Evolutionary conservation across 192 early-diverging fungal genomes (phyloP).

Genomic region (Mortierella claussenii): DNA sequence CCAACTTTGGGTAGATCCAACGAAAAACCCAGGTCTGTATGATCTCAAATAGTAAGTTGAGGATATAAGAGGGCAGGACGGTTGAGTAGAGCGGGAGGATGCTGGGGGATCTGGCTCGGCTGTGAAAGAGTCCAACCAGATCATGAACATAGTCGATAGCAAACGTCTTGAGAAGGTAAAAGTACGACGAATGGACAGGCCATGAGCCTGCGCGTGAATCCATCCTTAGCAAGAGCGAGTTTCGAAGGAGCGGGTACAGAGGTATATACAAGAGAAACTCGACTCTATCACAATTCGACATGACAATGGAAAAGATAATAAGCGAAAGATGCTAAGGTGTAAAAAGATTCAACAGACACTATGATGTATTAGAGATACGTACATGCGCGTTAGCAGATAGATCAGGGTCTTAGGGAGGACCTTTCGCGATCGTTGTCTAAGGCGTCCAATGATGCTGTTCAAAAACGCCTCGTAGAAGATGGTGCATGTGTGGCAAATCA

Average conservation of each 20-base stretch:
- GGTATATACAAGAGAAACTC: slow-evolving; percentile 53
- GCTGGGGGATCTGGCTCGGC: slow-evolving; percentile 34
- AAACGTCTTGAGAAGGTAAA: slow-evolving; percentile 32
- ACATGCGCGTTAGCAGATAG: slow-evolving; percentile 38
- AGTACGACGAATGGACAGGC: slow-evolving; percentile 27
- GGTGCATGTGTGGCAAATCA: slow-evolving; percentile 53
- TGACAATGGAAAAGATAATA: not conserved
- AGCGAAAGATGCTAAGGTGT: no score
- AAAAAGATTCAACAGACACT: no score
- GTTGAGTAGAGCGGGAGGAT: slow-evolving; percentile 43
- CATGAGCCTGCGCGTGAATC: slow-evolving; percentile 40
- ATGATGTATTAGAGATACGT: not conserved
- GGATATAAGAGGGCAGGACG: slow-evolving; percentile 42
- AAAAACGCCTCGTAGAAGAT: slow-evolving; percentile 54
- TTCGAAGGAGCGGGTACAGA: slow-evolving; percentile 46
- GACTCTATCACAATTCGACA: slow-evolving; percentile 8
- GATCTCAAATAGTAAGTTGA: slow-evolving; percentile 48
- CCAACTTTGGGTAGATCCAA: slow-evolving; percentile 48
- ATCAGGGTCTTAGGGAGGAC: slow-evolving; percentile 36
- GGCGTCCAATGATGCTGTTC: slow-evolving; percentile 43
- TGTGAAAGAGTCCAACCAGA: slow-evolving; percentile 48
- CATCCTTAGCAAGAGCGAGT: slow-evolving; percentile 40
- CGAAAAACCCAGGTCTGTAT: slow-evolving; percentile 52
- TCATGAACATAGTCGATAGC: slow-evolving; percentile 42
- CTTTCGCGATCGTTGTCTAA: slow-evolving; percentile 38